Evolutionary conservation across 352 stramenopile genomes (phyloP).

Genomic region (Phytophthora gonapodyides): DNA sequence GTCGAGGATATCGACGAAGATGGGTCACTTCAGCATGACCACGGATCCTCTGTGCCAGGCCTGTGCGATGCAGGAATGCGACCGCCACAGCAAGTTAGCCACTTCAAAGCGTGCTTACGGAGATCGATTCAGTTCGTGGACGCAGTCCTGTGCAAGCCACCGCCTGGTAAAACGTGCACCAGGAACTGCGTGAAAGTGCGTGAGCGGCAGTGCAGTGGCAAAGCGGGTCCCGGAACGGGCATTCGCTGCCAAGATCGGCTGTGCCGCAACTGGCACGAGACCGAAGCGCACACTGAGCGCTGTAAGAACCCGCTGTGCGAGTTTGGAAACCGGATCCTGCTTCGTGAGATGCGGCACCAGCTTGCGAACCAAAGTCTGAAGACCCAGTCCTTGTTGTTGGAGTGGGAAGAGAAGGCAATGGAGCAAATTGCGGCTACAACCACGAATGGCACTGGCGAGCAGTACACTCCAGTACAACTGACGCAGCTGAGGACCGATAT

Average conservation of each 20-base stretch:
- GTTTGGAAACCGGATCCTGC: slow-evolving; percentile 63
- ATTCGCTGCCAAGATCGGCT: slow-evolving; percentile 52
- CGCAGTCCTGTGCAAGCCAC: slow-evolving; percentile 55
- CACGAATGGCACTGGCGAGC: neutral
- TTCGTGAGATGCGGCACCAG: slow-evolving; percentile 70
- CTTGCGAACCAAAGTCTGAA: slow-evolving; percentile 47
- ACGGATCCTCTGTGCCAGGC: slow-evolving; percentile 35
- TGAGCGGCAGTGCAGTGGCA: slow-evolving; percentile 44
- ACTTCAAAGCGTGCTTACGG: slow-evolving; percentile 60
- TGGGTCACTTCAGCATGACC: neutral
- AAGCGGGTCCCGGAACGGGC: slow-evolving; percentile 16
- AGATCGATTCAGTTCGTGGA: slow-evolving; percentile 70
- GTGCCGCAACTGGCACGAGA: slow-evolving; percentile 66
- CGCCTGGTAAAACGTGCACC: slow-evolving; percentile 44
- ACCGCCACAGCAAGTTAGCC: slow-evolving; percentile 45
- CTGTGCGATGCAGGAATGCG: slow-evolving; percentile 63
- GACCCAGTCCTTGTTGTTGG: slow-evolving; percentile 18
- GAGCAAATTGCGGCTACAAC: slow-evolving; percentile 15
- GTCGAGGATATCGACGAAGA: slow-evolving; percentile 6
- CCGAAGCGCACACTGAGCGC: slow-evolving; percentile 60
- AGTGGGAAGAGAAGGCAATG: slow-evolving; percentile 36
- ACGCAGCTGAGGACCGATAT: slow-evolving; percentile 40
- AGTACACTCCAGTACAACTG: slow-evolving; percentile 9
- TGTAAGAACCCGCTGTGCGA: slow-evolving; percentile 63
- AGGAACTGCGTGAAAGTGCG: slow-evolving; percentile 55